Base-by-base conservation (phyloP, 345 rosid species). In the Raphanus sativus region DNA sequence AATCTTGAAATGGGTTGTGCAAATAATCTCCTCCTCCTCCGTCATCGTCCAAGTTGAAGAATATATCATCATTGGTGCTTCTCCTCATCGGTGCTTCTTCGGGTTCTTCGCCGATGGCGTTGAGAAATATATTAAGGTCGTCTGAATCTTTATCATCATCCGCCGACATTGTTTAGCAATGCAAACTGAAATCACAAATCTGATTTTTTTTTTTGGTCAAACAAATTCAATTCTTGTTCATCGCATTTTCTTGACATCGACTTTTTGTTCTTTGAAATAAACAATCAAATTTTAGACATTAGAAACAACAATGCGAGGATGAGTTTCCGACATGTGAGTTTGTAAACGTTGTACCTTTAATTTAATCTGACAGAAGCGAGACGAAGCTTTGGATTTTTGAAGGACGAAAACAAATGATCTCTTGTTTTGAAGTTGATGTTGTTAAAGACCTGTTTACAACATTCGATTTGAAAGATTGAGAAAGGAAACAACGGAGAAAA, bases 61-160 rank as follows among this genome's bases (percentile, higher is more conserved):
- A 16, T 0, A 62, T 24, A 3, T 32, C 75, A 1, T 52, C 59
- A 2, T 6, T 16, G 1, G 75, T 62, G 34, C 5, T 62, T 34
- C 36, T 38, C 12, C 65, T 54, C 16, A 26, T 11, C 15, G 62
- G 71, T 67, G 64, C 67, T 62, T 73, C 65, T 1, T 73, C 70
- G 0, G 24, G 4, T 8, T 54, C 79, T 26, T 69, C 83, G 13
- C 72, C 79, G 70, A 74, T 80, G 83, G 71, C 79, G 75, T 54
- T 75, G 1, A 75, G 66, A 16, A 80, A 80, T 80, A 75, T 0
- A 34, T 74, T 56, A 42, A 80, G 72, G 16, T 70, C 83, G 0
- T 80, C 79, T 12, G 73, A 69, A 55, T 74, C 79, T 40, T 80
- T 50, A 21, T 74, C 70, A 45, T 80, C 72, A 25, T 70, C 40